phyloP scores from a whole-genome alignment of 1,284 basidiomycete genomes.

The Malassezia vespertilionis region DNA sequence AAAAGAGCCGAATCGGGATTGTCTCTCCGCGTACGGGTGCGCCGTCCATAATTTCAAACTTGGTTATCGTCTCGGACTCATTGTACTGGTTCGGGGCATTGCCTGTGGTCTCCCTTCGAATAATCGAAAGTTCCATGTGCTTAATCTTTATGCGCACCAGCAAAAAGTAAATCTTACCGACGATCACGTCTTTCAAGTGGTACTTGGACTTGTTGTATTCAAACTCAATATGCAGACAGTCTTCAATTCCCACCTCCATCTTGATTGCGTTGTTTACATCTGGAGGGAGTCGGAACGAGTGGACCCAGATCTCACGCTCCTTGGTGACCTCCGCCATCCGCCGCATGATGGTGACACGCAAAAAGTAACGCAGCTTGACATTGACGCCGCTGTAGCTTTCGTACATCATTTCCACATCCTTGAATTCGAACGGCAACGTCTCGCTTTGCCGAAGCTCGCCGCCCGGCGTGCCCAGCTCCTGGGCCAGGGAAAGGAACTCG shows the following conservation, averaged over 20 bases:
- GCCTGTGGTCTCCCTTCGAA: slow-evolving; percentile 90
- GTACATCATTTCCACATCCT: slow-evolving; percentile 98
- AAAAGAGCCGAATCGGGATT: slow-evolving; percentile 91
- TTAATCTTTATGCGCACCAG: slow-evolving; percentile 99
- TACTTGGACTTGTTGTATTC: slow-evolving; percentile 99
- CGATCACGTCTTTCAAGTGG: slow-evolving; percentile 96
- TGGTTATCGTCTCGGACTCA: slow-evolving; percentile 96
- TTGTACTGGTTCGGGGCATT: slow-evolving; percentile 85
- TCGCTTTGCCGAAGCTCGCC: slow-evolving; percentile 90
- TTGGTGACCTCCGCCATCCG: slow-evolving; percentile 84
- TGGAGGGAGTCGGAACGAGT: slow-evolving; percentile 94
- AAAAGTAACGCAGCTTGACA: slow-evolving; percentile 82
- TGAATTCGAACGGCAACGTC: slow-evolving; percentile 90
- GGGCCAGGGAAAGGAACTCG: slow-evolving; percentile 87
- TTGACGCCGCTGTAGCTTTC: slow-evolving; percentile 97
- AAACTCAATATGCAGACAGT: slow-evolving; percentile 96
- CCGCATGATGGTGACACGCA: slow-evolving; percentile 80
- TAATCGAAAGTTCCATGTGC: slow-evolving; percentile 98
- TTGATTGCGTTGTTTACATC: slow-evolving; percentile 96
- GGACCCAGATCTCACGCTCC: slow-evolving; percentile 92
- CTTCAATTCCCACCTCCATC: slow-evolving; percentile 99
- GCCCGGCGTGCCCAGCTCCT: slow-evolving; percentile 83
- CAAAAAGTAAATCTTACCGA: slow-evolving; percentile 97
- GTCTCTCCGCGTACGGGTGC: slow-evolving; percentile 77
- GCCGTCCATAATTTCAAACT: slow-evolving; percentile 86